Conservation (phyloP, 495 filamentous ascomycete genomes). For the Chaetomium fimeti region DNA sequence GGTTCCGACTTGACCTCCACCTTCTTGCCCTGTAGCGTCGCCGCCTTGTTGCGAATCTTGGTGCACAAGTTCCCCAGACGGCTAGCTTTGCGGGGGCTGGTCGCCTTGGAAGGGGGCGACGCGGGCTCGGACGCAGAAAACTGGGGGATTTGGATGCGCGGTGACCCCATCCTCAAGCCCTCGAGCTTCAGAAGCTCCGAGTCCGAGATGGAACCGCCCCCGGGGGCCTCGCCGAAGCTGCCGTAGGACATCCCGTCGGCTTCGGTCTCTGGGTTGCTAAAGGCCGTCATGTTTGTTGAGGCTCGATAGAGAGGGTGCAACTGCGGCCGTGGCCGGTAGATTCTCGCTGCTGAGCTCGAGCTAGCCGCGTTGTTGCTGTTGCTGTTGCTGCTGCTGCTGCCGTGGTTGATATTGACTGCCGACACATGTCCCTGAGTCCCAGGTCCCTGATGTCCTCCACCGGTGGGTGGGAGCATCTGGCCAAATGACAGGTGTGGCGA, state of each 20-base stretch:
- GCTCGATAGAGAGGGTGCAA: constrained; percentile 9
- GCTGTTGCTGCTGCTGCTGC: neutral
- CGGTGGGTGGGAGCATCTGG: neutral
- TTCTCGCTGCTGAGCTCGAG: neutral
- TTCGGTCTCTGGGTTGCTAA: constrained; percentile 10
- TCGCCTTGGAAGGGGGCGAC: constrained; percentile 28
- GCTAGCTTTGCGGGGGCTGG: constrained; percentile 31
- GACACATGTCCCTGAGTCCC: neutral
- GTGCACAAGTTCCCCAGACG: constrained; percentile 32
- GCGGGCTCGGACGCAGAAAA: constrained; percentile 33
- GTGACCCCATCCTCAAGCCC: constrained; percentile 46
- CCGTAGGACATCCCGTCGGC: constrained; percentile 13
- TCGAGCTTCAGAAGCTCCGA: constrained; percentile 49
- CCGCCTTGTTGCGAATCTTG: constrained; percentile 35
- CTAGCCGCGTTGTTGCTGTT: constrained; percentile 10
- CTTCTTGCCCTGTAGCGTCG: constrained; percentile 25
- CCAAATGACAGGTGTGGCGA: constrained; percentile 25
- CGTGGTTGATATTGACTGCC: neutral
- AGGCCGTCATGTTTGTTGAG: constrained; percentile 5
- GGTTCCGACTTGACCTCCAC: constrained; percentile 4
- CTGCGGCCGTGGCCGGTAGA: constrained; percentile 8
- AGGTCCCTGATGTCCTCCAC: neutral
- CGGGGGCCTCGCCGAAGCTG: constrained; percentile 21
- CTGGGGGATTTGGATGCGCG: constrained; percentile 31
- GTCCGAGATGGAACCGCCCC: constrained; percentile 46